Evolutionary conservation across 2,329 filamentous ascomycete genomes (phyloP).

Genomic region (Tolypocladium cylindrosporum): DNA sequence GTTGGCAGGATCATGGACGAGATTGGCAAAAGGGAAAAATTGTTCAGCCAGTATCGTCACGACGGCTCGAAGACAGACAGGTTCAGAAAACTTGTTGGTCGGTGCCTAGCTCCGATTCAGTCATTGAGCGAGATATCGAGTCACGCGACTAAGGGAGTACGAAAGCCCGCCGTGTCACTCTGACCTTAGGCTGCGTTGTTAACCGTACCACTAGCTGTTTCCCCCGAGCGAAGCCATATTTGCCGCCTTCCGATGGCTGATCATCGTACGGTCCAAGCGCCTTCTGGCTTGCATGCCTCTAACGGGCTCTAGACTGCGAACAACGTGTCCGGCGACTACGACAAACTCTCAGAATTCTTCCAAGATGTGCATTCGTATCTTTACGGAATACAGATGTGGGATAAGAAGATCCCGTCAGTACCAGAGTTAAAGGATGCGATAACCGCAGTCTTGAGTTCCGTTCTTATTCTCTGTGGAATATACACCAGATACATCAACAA

Average conservation of each 20-base stretch:
- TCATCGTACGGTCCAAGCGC: background rate
- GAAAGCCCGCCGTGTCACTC: background rate
- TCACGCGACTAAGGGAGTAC: conserved; percentile 1
- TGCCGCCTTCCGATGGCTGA: conserved; percentile 4
- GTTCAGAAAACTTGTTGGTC: conserved; percentile 4
- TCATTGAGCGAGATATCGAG: background rate
- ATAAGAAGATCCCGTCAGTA: conserved; percentile 2
- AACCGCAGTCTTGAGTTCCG: conserved; percentile 2
- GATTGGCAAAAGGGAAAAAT: conserved; percentile 1
- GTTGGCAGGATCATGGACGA: background rate
- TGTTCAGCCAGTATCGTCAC: background rate
- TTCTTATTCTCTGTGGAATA: conserved; percentile 5
- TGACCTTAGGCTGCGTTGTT: too few species aligned
- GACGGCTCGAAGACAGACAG: conserved; percentile 2
- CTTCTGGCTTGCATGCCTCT: background rate
- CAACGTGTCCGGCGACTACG: conserved; percentile 3
- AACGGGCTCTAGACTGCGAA: conserved; percentile 1
- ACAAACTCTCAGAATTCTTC: conserved; percentile 4
- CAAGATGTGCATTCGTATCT: conserved; percentile 5
- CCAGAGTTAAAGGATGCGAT: conserved; percentile 2
- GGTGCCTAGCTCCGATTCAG: conserved; percentile 4
- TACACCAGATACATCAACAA: conserved; percentile 5
- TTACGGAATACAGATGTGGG: conserved; percentile 2
- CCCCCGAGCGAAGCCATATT: conserved; percentile 6
- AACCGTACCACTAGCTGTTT: background rate